Conservation (phyloP, 352 stramenopile genomes). For the Pythium scleroteichum region DNA sequence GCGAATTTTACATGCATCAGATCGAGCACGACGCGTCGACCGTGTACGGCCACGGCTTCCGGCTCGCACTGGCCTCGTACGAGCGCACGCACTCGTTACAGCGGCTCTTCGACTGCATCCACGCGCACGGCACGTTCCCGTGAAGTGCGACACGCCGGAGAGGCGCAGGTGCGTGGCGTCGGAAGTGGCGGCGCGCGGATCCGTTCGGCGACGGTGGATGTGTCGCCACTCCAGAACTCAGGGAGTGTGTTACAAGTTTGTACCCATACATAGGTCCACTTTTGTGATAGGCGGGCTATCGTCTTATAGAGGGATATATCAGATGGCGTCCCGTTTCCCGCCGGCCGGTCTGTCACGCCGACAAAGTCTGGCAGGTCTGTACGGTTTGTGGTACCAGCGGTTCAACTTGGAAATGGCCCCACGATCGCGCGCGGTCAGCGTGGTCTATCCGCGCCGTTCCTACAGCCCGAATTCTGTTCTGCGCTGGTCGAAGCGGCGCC, state of each 20-base stretch:
- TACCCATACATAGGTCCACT: slow-evolving; percentile 19
- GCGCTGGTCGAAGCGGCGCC: too few species aligned
- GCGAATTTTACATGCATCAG: slow-evolving; percentile 67
- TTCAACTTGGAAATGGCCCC: neutral
- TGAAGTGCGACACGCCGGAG: slow-evolving; percentile 16
- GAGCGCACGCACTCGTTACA: slow-evolving; percentile 67
- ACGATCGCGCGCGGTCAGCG: slow-evolving; percentile 10
- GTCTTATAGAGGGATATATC: slow-evolving; percentile 7
- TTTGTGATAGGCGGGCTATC: slow-evolving; percentile 10
- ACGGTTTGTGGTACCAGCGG: slow-evolving; percentile 1
- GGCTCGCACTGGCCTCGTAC: slow-evolving; percentile 60
- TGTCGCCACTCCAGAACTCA: slow-evolving; percentile 3
- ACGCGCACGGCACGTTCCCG: slow-evolving; percentile 42
- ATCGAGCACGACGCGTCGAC: slow-evolving; percentile 58
- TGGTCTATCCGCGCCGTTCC: too few species aligned
- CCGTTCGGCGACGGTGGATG: neutral
- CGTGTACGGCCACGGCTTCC: slow-evolving; percentile 73
- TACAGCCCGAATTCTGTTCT: too few species aligned
- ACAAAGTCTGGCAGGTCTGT: slow-evolving; percentile 18
- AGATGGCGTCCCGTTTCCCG: neutral
- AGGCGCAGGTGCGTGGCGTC: neutral
- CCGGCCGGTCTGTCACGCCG: slow-evolving; percentile 4
- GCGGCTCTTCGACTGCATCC: slow-evolving; percentile 63
- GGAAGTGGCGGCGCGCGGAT: neutral
- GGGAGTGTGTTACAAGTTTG: slow-evolving; percentile 18